A percentile compares a stretch with the other conserved stretches of the same genome.
These are phyloP conservation scores for Umbelopsis ramanniana DNA, from an alignment of 192 early-diverging fungal genomes.

Conservation along the genomic window DNA sequence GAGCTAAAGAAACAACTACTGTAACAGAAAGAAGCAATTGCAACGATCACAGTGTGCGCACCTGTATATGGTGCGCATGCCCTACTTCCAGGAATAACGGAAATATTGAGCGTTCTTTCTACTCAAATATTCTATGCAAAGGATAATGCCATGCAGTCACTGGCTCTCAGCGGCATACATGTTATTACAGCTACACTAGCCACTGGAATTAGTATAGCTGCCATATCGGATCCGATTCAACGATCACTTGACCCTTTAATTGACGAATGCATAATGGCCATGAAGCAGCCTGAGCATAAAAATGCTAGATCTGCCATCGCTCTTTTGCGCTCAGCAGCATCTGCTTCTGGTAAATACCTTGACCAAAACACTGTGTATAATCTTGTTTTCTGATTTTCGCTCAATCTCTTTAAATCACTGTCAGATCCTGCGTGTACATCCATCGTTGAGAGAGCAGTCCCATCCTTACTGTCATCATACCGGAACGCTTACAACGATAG, in stretches of 20 bases:
- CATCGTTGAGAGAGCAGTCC: slow-evolving; percentile 64
- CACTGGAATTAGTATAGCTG: slow-evolving; percentile 50
- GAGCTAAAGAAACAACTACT: too few species aligned
- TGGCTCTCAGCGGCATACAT: slow-evolving; percentile 67
- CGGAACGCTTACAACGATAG: slow-evolving; percentile 53
- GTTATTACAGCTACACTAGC: slow-evolving; percentile 74
- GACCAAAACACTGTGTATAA: too few species aligned
- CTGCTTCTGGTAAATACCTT: slow-evolving; percentile 55
- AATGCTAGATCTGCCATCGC: slow-evolving; percentile 66
- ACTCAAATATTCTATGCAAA: slow-evolving; percentile 72
- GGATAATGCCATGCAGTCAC: slow-evolving; percentile 63
- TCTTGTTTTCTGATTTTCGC: slow-evolving; percentile 14
- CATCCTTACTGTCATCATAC: slow-evolving; percentile 64
- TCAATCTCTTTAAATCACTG: neutral
- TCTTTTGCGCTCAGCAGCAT: slow-evolving; percentile 66
- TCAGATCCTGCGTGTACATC: slow-evolving; percentile 66
- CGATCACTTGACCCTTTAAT: slow-evolving; percentile 54
- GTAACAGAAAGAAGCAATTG: slow-evolving; percentile 82
- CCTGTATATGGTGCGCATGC: slow-evolving; percentile 74
- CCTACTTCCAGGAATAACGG: slow-evolving; percentile 70
- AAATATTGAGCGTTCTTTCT: slow-evolving; percentile 73
- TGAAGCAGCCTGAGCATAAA: slow-evolving; percentile 67
- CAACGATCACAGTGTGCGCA: slow-evolving; percentile 79
- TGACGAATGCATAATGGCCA: slow-evolving; percentile 57
- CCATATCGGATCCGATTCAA: slow-evolving; percentile 51